Base-by-base conservation (phyloP, 352 stramenopile species). In the Pythium vanterpoolii region DNA sequence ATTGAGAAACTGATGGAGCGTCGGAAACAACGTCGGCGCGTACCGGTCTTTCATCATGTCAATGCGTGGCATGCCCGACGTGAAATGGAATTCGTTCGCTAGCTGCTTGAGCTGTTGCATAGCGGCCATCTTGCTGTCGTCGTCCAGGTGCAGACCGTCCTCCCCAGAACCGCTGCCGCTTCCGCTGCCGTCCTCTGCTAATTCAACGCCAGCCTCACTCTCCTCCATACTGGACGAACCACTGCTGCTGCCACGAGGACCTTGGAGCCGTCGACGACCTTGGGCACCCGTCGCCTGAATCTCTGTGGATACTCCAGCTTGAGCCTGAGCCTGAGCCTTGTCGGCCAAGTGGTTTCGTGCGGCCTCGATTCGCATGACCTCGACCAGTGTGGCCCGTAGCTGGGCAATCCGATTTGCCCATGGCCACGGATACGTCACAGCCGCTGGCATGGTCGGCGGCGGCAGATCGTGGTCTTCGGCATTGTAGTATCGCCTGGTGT, bases 71-170 rank as follows among this genome's bases (percentile, higher is more conserved):
- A 89, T 74, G 9, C 79, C 79, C 38, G 76, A 76, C 1, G 76
- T 61, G 43, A 87, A 86, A 46, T 84, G 66, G 61, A 76, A 89
- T 39, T 86, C 76, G 28, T 64, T 55, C 1, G 83, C 58, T 19
- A 68, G 66, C 8, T 51, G 42, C 36, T 45, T 26, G 16, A 60
- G 31, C n/a, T 23, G 30, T 14, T 27, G 24, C 14, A 66, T 39
- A 3, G 51, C 44, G 27, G 40, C 27, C 30, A 19, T 5, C 21
- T 59, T 56, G 21, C 27, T 33, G 14, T 26, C 38, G n/a, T 57
- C 48, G 14, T 34, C 36, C 16, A 39, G 30, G 21, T 45, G 27
- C 8, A n/a, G 24, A 40, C n/a, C 26, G 5, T 36, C 19, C 11
- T 46, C n/a, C 8, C 14, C n/a, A n/a, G n/a, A n/a, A n/a, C n/a